These are phyloP conservation scores for Xylaria polymorpha DNA, from an alignment of 2,329 filamentous ascomycete genomes.

Conservation along the genomic window DNA sequence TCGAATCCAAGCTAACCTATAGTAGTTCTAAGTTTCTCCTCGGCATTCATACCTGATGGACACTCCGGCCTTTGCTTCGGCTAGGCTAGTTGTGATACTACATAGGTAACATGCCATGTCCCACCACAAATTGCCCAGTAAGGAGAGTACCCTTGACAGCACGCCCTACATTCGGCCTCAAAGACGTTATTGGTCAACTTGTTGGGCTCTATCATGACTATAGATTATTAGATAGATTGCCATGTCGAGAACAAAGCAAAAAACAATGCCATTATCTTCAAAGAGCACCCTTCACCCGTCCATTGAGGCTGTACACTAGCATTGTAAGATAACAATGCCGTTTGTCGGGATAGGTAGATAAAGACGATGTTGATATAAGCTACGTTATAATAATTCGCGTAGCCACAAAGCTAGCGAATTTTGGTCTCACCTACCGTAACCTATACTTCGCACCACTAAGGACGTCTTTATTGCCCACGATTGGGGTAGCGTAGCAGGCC, in stretches of 20 bases:
- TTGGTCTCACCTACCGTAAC: not conserved
- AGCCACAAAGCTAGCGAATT: conserved; percentile 5
- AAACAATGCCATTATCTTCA: conserved; percentile 18
- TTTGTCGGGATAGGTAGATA: conserved; percentile 1
- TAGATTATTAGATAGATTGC: conserved; percentile 1
- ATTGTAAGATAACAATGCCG: conserved; percentile 20
- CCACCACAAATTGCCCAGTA: no score
- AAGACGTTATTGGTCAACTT: not conserved
- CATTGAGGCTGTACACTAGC: not conserved
- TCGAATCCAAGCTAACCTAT: conserved; percentile 12
- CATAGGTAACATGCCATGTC: no score
- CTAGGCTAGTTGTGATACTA: not conserved
- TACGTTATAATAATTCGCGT: not conserved
- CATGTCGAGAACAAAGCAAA: not conserved
- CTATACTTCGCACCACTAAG: not conserved
- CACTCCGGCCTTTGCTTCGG: not conserved
- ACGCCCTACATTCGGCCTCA: not conserved
- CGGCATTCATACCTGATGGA: not conserved
- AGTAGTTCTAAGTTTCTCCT: not conserved
- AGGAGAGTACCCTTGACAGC: no score
- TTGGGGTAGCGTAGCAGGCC: conserved; percentile 21
- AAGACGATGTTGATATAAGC: conserved; percentile 6
- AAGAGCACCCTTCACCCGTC: not conserved
- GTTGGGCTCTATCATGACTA: conserved; percentile 19
- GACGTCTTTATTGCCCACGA: conserved; percentile 11